Evolutionary conservation across 2,329 filamentous ascomycete genomes (phyloP), one percentile per base, ranked within the genome.

Genomic region (Alternaria postmessia): DNA sequence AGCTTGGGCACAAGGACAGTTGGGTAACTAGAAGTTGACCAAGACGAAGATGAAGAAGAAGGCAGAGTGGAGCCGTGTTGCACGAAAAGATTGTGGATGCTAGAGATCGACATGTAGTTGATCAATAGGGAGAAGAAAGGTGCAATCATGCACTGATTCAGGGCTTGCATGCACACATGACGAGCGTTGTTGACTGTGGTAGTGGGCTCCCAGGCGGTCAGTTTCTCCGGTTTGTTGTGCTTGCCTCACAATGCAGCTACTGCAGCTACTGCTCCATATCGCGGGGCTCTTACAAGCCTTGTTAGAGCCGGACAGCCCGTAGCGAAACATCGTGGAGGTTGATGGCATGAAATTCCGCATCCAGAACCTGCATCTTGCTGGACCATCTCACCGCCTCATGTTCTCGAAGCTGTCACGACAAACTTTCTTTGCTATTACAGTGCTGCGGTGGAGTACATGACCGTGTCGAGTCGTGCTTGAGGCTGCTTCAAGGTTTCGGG

Each of bases 1-100:
- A 57, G 53, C 42, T 12, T 75, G 74, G 65, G 57, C 76, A 16
- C 51, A 59, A 26, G 52, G 44, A 6, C 44, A 54, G 42, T 30
- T 55, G 22, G 44, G 28, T 22, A 41, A 38, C 22, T 59, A 54
- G 67, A 70, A 48, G 71, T 64, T 34, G 24, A 34, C 28, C 51
- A 41, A 30, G 36, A 38, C 12, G 42, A 56, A 44, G 38, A 28
- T 24, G 38, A 49, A 51, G 38, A 49, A 51, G 44, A 51, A 47
- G 39, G 24, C 16, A n/a, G 20, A 12, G 8, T 16, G 9, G 44
- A 8, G 18, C 5, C 34, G 11, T 42, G 24, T 36, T 22, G 24
- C 28, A 58, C 20, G 26, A 53, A 26, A 24, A 38, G 12, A 32
- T 26, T 43, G 41, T 16, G 49, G 26, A 47, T 32, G 41, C 34